Conservation (phyloP, 2,329 filamentous ascomycete species). For the Shiraia sp. region DNA sequence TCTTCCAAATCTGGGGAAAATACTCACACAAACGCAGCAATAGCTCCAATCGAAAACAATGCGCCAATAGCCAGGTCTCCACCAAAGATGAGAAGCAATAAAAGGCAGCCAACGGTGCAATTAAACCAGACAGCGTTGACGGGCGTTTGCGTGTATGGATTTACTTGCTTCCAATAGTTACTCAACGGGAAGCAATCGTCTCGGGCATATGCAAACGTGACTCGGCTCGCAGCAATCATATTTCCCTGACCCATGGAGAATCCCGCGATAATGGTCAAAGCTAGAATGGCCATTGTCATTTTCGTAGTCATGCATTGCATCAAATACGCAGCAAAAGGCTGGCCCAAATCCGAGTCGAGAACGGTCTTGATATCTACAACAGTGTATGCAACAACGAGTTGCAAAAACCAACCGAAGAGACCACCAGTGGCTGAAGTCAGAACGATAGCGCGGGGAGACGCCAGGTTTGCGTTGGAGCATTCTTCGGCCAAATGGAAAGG, state of each 20-base stretch:
- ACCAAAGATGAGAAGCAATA: constrained; percentile 67
- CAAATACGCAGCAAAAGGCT: constrained; percentile 72
- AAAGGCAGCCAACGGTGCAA: constrained; percentile 60
- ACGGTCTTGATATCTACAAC: constrained; percentile 65
- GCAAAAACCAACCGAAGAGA: constrained; percentile 72
- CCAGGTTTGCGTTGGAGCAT: constrained; percentile 72
- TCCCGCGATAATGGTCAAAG: constrained; percentile 68
- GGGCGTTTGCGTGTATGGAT: constrained; percentile 64
- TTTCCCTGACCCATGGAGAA: constrained; percentile 75
- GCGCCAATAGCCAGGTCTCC: constrained; percentile 67
- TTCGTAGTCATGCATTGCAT: constrained; percentile 66
- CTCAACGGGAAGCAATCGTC: constrained; percentile 71
- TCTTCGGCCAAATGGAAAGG: constrained; percentile 77
- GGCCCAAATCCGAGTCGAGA: constrained; percentile 65
- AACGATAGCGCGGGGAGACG: constrained; percentile 72
- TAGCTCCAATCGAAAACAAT: constrained; percentile 71
- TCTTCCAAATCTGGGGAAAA: background rate
- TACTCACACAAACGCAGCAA: constrained; percentile 63
- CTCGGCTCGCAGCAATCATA: constrained; percentile 69
- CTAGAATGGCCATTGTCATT: constrained; percentile 64
- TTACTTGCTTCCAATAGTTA: constrained; percentile 62
- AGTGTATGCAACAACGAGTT: constrained; percentile 73
- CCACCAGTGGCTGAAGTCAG: constrained; percentile 70
- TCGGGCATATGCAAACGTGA: constrained; percentile 73
- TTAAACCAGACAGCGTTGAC: constrained; percentile 75